A percentile compares a stretch with the other conserved stretches of the same genome.
Conservation (phyloP, 768 basidiomycete genomes). For the Tylopilus cervinicoccineus region DNA sequence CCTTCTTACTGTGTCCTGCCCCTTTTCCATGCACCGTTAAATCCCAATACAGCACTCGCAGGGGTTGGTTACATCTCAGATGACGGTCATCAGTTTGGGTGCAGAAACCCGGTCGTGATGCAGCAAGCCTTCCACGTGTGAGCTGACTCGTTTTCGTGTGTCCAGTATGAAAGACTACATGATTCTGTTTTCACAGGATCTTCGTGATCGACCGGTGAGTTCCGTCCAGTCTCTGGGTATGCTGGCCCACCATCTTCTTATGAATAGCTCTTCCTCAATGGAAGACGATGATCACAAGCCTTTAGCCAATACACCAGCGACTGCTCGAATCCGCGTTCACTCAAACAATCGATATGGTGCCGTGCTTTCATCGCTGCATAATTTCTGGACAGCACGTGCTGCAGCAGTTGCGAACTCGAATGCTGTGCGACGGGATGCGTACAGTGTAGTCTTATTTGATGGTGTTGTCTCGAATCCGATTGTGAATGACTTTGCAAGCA, state of each 20-base stretch:
- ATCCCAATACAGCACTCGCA: constrained; percentile 22
- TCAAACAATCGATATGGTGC: constrained; percentile 54
- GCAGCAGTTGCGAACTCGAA: constrained; percentile 30
- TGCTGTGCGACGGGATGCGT: constrained; percentile 45
- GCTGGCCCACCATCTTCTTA: not conserved
- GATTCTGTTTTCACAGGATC: constrained; percentile 32
- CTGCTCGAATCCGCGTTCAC: constrained; percentile 31
- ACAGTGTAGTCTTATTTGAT: constrained; percentile 51
- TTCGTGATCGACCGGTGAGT: constrained; percentile 50
- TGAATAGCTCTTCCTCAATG: constrained; percentile 52
- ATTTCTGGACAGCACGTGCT: constrained; percentile 54
- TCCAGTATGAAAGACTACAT: not conserved
- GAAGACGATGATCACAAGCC: constrained; percentile 37
- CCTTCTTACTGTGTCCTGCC: constrained; percentile 55
- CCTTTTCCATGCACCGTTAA: constrained; percentile 43
- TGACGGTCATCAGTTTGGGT: constrained; percentile 54
- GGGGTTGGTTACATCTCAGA: constrained; percentile 46
- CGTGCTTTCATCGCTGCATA: constrained; percentile 50
- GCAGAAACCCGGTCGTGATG: constrained; percentile 49
- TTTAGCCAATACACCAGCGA: constrained; percentile 39
- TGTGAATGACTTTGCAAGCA: constrained; percentile 44
- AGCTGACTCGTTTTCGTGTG: constrained; percentile 16
- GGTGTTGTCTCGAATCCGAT: constrained; percentile 19
- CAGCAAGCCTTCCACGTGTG: constrained; percentile 62
- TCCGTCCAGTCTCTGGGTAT: not conserved